Evolutionary conservation across 2,329 filamentous ascomycete genomes (phyloP), one percentile per base, ranked within the genome.

Genomic region (Cladobotryum protrusum): DNA sequence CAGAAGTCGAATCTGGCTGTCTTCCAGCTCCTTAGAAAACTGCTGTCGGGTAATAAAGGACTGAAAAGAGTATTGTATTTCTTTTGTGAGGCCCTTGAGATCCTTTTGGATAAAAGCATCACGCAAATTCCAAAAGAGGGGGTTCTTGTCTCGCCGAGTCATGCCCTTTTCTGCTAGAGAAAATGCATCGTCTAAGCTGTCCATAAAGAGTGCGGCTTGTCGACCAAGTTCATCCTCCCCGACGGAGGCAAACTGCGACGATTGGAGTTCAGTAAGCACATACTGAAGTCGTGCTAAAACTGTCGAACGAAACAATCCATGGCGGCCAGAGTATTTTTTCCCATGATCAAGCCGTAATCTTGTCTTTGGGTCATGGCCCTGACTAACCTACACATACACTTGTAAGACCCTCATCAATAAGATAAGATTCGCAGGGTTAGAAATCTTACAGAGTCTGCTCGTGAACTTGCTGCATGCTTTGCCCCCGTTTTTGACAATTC

Each of bases 31-130:
- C 17, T 72, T 67, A 1, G 83, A 78, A 62, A 86, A 82, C 20
- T 72, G 72, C 2, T 73, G 63, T 12, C 78, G 77, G 51, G 83
- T 71, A 17, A 86, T 69, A 55, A 84, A 82, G 35, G 78, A 81
- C 58, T 85, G 82, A 63, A 93, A 89, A 32, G 79, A 72, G 59
- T 85, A 86, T 52, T 77, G 77, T 35, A 96, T 55, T 58, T 86
- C 80, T n/a, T 67, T 66, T 7, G 61, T 61, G 24, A 89, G 66
- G 2, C 76, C 79, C 6, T 56, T 57, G 3, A 74, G 44, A 37
- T 84, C 81, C 8, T 61, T 68, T 5, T 68, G 62, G 39, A 85
- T 69, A 59, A 85, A 88, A 2, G 79, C 78, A 47, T 79, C 73
- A 52, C 79, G 77, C 49, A 89, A 63, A 44, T 71, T 71, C 71